A percentile compares a stretch with the other conserved stretches of the same genome.
Conservation (phyloP, 73 alveolate genomes). For the Paramecium bursaria region DNA sequence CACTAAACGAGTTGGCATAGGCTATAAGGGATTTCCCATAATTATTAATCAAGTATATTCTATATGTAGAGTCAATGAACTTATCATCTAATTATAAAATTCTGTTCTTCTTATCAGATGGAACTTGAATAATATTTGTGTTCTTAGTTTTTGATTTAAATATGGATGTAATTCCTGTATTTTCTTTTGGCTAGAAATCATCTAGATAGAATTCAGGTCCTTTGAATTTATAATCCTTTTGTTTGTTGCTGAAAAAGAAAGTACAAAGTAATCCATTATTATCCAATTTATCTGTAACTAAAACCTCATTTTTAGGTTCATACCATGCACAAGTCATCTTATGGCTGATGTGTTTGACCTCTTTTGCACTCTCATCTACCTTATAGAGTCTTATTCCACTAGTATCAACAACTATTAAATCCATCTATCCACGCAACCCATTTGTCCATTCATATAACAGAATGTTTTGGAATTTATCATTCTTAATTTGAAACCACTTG, state of each 20-base stretch:
- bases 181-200: slow-evolving; percentile 50
- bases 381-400: slow-evolving; percentile 24
- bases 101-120: slow-evolving; percentile 27
- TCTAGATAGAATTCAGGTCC: slow-evolving; percentile 31
- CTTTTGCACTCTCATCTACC: slow-evolving; percentile 28
- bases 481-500: neutral
- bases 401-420: slow-evolving; percentile 17
- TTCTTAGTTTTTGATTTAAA: slow-evolving; percentile 43
- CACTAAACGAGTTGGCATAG: slow-evolving; percentile 20
- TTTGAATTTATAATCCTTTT: slow-evolving; percentile 38
- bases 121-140: neutral
- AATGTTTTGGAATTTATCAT: slow-evolving; percentile 4
- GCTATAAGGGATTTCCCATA: slow-evolving; percentile 47
- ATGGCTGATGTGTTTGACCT: neutral
- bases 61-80: neutral
- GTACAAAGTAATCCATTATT: slow-evolving; percentile 18
- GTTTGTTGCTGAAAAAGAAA: neutral
- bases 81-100: slow-evolving; percentile 12
- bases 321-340: slow-evolving; percentile 34
- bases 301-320: slow-evolving; percentile 51
- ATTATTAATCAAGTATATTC: slow-evolving; percentile 8
- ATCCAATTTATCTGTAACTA: neutral
- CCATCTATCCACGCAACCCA: slow-evolving; percentile 4
- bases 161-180: slow-evolving; percentile 6
- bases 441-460: slow-evolving; percentile 47